Percentiles rank a stretch among this genome's conserved stretches.
Evolutionary conservation across 2,329 filamentous ascomycete genomes (phyloP).

Genomic region (Penicillium rolfsii): DNA sequence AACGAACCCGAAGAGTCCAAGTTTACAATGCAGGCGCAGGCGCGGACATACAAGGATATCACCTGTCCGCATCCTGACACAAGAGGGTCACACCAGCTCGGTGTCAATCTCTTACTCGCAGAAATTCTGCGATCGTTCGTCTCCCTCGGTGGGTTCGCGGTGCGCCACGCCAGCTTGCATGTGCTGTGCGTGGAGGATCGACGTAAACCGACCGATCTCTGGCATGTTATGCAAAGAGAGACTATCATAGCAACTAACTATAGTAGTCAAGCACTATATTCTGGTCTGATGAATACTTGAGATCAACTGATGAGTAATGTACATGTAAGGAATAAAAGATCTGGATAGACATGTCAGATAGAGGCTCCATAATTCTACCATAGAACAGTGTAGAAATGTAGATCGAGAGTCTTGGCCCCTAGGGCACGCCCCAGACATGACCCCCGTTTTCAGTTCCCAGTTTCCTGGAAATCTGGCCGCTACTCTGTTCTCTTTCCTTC

Average conservation of each 20-base stretch:
- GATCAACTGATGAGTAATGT: background rate
- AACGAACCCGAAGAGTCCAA: conserved; percentile 8
- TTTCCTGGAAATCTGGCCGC: conserved; percentile 12
- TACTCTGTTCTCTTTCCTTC: background rate
- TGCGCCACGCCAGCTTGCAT: conserved; percentile 16
- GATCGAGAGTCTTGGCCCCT: background rate
- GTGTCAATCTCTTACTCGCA: conserved; percentile 27
- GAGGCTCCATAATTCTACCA: background rate
- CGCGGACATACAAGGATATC: conserved; percentile 20
- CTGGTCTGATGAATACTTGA: background rate
- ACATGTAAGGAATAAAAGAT: background rate
- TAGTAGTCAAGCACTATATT: too few relatives aligned
- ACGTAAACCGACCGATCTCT: background rate
- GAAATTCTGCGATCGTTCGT: conserved; percentile 23
- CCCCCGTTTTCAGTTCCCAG: background rate
- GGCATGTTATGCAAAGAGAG: background rate
- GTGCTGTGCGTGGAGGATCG: conserved; percentile 2
- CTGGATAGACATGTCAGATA: background rate
- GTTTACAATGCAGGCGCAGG: conserved; percentile 19
- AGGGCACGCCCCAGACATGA: background rate
- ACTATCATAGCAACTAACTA: too few relatives aligned
- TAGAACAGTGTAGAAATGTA: background rate
- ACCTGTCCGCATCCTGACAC: conserved; percentile 21
- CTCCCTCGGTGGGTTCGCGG: background rate
- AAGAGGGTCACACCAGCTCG: conserved; percentile 21